phyloP scores from a whole-genome alignment of 2,329 filamentous ascomycete genomes.

The Sporothrix globosa region DNA sequence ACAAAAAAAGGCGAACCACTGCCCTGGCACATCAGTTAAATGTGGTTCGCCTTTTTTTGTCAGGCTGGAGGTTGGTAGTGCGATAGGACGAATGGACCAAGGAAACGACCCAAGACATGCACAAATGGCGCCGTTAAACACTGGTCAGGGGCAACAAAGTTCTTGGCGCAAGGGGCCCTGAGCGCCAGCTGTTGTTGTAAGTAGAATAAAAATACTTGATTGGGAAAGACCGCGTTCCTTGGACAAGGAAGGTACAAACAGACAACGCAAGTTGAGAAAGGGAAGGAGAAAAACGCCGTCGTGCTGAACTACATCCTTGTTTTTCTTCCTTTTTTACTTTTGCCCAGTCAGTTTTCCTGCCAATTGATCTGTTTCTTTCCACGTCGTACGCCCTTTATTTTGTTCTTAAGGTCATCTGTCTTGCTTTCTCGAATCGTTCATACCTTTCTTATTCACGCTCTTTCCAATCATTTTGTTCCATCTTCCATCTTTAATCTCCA shows the following conservation, averaged over 20 bases:
- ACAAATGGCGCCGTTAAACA: constrained; percentile 6
- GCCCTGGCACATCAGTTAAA: too few species aligned
- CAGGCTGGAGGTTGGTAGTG: too few species aligned
- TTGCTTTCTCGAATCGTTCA: constrained; percentile 1
- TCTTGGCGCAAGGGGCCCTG: constrained; percentile 9
- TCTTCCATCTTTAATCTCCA: not conserved
- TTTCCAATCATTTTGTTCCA: not conserved
- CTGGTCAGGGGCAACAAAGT: constrained; percentile 11
- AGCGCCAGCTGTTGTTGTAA: constrained; percentile 21
- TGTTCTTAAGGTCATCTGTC: not conserved
- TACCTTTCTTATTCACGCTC: not conserved
- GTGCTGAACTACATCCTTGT: not conserved
- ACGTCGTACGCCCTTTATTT: not conserved
- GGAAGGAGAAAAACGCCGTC: not conserved
- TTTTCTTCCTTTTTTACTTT: constrained; percentile 2
- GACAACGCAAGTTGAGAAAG: not conserved
- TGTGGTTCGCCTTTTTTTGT: too few species aligned
- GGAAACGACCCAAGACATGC: not conserved
- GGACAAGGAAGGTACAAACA: not conserved
- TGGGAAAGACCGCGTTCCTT: constrained; percentile 20
- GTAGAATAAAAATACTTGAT: constrained; percentile 25
- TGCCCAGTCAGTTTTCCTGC: not conserved
- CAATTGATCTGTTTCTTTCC: not conserved
- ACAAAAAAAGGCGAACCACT: too few species aligned
- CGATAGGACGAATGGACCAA: not conserved